A percentile compares a stretch with the other conserved stretches of the same genome.
Conservation (phyloP, 768 basidiomycete species). For the Calvatia gigantea region DNA sequence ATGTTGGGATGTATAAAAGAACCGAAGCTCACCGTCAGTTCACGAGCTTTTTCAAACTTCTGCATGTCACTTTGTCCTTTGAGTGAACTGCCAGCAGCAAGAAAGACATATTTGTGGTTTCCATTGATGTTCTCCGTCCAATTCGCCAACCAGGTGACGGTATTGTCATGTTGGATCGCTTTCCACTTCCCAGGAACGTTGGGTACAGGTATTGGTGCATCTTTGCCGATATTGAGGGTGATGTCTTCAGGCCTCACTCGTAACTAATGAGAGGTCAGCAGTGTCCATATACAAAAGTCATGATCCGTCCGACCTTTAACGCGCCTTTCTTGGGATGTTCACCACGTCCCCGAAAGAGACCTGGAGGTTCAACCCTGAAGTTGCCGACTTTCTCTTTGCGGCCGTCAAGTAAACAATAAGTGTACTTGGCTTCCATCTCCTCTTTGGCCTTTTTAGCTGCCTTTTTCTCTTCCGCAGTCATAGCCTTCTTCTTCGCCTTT, state of each 20-base stretch:
- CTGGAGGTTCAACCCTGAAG: slow-evolving; percentile 97
- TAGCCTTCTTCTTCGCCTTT: slow-evolving; percentile 87
- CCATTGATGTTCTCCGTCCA: slow-evolving; percentile 99
- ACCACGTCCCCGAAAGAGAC: slow-evolving; percentile 96
- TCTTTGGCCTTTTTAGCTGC: slow-evolving; percentile 84
- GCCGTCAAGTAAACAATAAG: slow-evolving; percentile 86
- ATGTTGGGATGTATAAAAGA: background rate
- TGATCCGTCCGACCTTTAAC: slow-evolving; percentile 64
- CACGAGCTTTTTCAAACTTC: slow-evolving; percentile 97
- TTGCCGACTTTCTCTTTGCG: slow-evolving; percentile 98
- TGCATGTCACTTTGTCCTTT: slow-evolving; percentile 98
- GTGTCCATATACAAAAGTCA: background rate
- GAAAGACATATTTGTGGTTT: slow-evolving; percentile 95
- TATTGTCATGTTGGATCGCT: slow-evolving; percentile 83
- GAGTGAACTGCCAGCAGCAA: slow-evolving; percentile 94
- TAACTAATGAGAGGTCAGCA: slow-evolving; percentile 39
- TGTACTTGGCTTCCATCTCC: slow-evolving; percentile 79
- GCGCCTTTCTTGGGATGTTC: slow-evolving; percentile 98
- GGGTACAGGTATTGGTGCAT: slow-evolving; percentile 72
- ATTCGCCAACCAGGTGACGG: slow-evolving; percentile 97
- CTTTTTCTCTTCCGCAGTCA: slow-evolving; percentile 88
- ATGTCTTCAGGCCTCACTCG: slow-evolving; percentile 95
- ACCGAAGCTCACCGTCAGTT: slow-evolving; percentile 69
- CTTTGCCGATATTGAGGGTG: slow-evolving; percentile 88
- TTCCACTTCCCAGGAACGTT: slow-evolving; percentile 95